A percentile compares a stretch with the other conserved stretches of the same genome.
Evolutionary conservation across 768 basidiomycete genomes (phyloP).

Genomic region (Cytidiella melzeri): DNA sequence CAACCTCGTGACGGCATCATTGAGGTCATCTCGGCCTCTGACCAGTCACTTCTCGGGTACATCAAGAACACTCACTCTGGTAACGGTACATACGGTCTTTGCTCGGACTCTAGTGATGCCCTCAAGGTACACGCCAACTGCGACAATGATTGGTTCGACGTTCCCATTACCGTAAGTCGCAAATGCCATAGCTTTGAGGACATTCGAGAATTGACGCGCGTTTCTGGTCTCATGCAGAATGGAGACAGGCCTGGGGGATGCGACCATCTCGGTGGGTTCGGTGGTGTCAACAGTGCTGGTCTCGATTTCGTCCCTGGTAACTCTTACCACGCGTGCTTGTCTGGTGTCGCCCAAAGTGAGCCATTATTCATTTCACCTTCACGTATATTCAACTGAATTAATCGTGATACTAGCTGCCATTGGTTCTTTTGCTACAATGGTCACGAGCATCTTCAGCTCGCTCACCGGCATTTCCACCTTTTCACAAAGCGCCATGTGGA

Average conservation of each 20-base stretch:
- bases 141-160: conserved; percentile 2
- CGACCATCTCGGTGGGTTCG: neutral
- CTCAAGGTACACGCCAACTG: conserved; percentile 1
- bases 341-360: conserved; percentile 12
- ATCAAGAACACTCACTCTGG: neutral
- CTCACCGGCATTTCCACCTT: conserved; percentile 1
- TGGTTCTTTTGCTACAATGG: neutral
- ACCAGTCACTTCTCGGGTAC: neutral
- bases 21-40: conserved; percentile 1
- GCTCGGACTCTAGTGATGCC: neutral
- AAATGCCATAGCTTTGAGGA: no score
- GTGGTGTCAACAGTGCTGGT: neutral
- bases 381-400: neutral
- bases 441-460: neutral
- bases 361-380: neutral
- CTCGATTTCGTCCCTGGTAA: conserved; percentile 9
- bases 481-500: conserved; percentile 6
- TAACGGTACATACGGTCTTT: conserved; percentile 7
- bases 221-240: no score
- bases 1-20: conserved; percentile 1
- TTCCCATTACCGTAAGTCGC: neutral
- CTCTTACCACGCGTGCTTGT: conserved; percentile 14
- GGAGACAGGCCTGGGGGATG: neutral
- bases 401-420: neutral
- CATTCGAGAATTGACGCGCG: no score